phyloP scores from a whole-genome alignment of 2,329 filamentous ascomycete species.

The Aspergillus sp. region DNA sequence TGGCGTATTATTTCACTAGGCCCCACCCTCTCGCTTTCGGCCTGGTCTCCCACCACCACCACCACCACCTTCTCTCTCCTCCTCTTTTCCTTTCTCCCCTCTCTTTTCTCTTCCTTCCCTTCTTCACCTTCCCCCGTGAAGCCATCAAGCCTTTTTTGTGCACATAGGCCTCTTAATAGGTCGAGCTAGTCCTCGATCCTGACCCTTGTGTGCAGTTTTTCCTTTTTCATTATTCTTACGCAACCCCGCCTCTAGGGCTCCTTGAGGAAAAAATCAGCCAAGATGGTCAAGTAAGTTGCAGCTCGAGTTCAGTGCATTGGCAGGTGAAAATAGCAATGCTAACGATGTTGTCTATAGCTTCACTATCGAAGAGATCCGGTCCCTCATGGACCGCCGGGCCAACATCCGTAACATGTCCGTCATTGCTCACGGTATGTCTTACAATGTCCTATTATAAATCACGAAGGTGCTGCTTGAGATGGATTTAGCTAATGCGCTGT shows the following conservation, averaged over 20 bases:
- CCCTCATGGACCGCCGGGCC: constrained; percentile 46
- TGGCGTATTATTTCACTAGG: background rate
- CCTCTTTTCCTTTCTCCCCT: constrained; percentile 17
- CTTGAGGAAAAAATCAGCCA: constrained; percentile 59
- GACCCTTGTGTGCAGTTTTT: constrained; percentile 33
- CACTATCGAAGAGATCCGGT: constrained; percentile 75
- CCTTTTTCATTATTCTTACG: constrained; percentile 20
- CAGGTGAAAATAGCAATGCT: constrained; percentile 13
- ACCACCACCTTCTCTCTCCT: constrained; percentile 16
- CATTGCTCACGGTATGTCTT: constrained; percentile 79
- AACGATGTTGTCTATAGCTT: constrained; percentile 58
- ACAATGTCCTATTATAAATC: background rate
- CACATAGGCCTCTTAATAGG: constrained; percentile 35
- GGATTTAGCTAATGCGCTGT: constrained; percentile 2
- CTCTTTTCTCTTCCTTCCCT: constrained; percentile 22
- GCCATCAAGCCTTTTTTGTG: constrained; percentile 20
- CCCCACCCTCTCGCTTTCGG: constrained; percentile 6
- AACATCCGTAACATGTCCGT: constrained; percentile 96
- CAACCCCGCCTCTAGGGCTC: constrained; percentile 37
- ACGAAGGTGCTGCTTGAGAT: background rate
- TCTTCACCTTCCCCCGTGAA: constrained; percentile 24
- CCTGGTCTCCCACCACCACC: constrained; percentile 15
- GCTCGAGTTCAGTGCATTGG: background rate
- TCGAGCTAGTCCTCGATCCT: constrained; percentile 41
- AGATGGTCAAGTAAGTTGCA: constrained; percentile 96